Conservation (phyloP, 495 filamentous ascomycete genomes). For the Hypoxylon fuscum region DNA sequence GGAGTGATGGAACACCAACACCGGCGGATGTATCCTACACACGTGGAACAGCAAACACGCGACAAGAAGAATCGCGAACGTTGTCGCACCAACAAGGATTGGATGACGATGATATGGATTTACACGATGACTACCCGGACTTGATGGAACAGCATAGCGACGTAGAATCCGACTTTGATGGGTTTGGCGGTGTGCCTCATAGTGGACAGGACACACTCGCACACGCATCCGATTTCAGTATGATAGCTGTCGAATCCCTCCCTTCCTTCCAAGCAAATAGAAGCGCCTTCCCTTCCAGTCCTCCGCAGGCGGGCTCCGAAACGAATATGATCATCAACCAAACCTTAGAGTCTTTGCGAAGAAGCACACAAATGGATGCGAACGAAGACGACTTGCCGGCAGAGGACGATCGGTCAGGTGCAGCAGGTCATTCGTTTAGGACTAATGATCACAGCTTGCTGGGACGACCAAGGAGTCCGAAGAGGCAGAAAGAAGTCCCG, state of each 20-base stretch:
- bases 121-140: conserved; percentile 31
- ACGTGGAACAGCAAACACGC: background rate
- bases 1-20: conserved; percentile 19
- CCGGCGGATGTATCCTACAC: conserved; percentile 16
- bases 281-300: conserved; percentile 40
- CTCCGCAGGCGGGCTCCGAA: conserved; percentile 53
- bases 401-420: conserved; percentile 22
- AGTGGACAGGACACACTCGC: conserved; percentile 52
- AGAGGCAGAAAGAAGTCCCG: conserved; percentile 27
- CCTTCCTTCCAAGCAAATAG: conserved; percentile 51
- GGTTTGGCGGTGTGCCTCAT: conserved; percentile 18
- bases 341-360: conserved; percentile 53
- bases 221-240: conserved; percentile 59
- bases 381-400: conserved; percentile 4
- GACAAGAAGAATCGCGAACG: conserved; percentile 12
- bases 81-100: conserved; percentile 25
- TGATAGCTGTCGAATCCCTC: conserved; percentile 57
- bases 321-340: conserved; percentile 56
- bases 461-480: conserved; percentile 31
- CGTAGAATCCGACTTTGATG: conserved; percentile 32
- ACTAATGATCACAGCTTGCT: conserved; percentile 14
- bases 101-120: conserved; percentile 24
- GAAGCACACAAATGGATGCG: conserved; percentile 41
- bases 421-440: conserved; percentile 15
- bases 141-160: conserved; percentile 42